A percentile compares a stretch with the other conserved stretches of the same genome.
Conservation (phyloP, 768 basidiomycete species). For the Russula vinacea region DNA sequence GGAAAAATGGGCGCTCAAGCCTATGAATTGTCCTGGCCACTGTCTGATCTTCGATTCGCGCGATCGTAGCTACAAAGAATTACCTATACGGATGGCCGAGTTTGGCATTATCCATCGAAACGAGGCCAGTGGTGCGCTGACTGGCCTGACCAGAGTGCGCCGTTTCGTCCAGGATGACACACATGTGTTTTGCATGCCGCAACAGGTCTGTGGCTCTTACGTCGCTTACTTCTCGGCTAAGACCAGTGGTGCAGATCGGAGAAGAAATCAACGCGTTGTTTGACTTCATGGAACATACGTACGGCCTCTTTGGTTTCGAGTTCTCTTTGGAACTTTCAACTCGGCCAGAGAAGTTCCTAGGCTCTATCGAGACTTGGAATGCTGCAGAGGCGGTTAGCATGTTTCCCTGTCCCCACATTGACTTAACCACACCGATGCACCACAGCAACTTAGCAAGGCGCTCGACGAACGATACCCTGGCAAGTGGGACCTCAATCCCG, state of each 20-base stretch:
- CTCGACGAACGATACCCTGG: constrained; percentile 85
- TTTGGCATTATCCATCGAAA: constrained; percentile 97
- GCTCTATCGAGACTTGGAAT: constrained; percentile 87
- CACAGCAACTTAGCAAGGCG: constrained; percentile 76
- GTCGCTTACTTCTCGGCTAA: neutral
- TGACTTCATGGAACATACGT: constrained; percentile 92
- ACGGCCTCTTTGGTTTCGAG: constrained; percentile 91
- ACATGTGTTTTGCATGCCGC: constrained; percentile 96
- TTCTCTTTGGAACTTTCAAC: constrained; percentile 95
- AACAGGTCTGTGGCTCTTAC: constrained; percentile 52
- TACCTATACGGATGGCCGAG: constrained; percentile 97
- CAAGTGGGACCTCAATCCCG: constrained; percentile 89
- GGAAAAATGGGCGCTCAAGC: constrained; percentile 93
- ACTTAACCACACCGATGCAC: neutral
- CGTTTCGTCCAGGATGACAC: constrained; percentile 98
- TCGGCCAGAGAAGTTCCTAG: constrained; percentile 91
- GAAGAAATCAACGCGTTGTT: constrained; percentile 84
- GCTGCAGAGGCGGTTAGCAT: constrained; percentile 70
- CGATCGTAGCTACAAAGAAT: constrained; percentile 90
- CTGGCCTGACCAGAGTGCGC: constrained; percentile 88
- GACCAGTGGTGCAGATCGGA: constrained; percentile 54
- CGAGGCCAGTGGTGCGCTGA: constrained; percentile 91
- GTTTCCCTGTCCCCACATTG: neutral
- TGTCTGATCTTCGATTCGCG: constrained; percentile 93
- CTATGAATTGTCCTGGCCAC: constrained; percentile 99